phyloP scores from a whole-genome alignment of 345 rosid species.

The Cardamine resedifolia region DNA sequence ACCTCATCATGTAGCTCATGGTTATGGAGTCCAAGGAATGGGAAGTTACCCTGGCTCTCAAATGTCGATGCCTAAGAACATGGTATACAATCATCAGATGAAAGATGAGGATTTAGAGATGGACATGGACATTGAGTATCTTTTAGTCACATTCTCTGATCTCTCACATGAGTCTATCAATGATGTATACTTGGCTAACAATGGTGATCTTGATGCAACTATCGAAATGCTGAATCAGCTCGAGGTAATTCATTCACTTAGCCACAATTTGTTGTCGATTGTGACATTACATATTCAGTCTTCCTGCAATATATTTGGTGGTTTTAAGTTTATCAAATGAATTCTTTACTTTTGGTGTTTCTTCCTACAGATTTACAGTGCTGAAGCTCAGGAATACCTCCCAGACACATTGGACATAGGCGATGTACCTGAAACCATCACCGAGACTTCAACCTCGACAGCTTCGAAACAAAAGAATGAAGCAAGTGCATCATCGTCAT shows the following conservation, averaged over 20 bases:
- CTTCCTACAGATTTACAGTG: conserved; percentile 47
- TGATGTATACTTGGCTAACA: conserved; percentile 74
- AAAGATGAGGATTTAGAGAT: conserved; percentile 54
- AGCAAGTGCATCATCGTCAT: conserved; percentile 48
- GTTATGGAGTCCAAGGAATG: conserved; percentile 34
- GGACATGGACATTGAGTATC: conserved; percentile 73
- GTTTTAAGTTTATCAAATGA: background rate
- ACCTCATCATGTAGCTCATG: conserved; percentile 32
- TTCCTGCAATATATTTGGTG: background rate
- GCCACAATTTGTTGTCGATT: background rate
- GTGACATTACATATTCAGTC: background rate
- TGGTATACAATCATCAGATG: conserved; percentile 46
- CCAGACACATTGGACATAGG: conserved; percentile 87
- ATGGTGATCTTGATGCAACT: conserved; percentile 72
- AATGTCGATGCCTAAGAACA: conserved; percentile 28
- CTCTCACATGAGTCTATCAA: conserved; percentile 69
- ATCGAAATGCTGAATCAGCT: conserved; percentile 80
- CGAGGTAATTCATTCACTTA: conserved; percentile 54
- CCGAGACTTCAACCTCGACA: conserved; percentile 38
- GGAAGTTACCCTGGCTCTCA: conserved; percentile 30
- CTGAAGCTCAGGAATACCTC: conserved; percentile 59
- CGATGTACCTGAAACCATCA: conserved; percentile 56
- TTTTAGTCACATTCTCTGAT: conserved; percentile 61
- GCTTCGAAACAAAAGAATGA: conserved; percentile 60
- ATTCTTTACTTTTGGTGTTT: background rate